phyloP scores from a whole-genome alignment of 2,329 filamentous ascomycete species.

The Fusarium verrucosum region DNA sequence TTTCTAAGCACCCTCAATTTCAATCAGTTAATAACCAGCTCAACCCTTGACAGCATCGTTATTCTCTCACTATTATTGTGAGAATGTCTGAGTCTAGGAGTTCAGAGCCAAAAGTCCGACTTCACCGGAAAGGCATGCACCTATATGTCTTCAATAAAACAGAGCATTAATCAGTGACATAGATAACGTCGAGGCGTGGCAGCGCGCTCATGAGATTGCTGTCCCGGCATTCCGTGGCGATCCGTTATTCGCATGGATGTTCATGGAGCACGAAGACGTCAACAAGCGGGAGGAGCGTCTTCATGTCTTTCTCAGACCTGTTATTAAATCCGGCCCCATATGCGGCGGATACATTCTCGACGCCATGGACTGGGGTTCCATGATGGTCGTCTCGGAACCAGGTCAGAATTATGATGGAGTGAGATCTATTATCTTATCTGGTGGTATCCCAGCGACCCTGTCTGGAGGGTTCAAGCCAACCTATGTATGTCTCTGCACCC shows the following conservation, averaged over 20 bases:
- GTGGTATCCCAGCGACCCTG: slow-evolving; percentile 12
- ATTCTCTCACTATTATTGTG: neutral
- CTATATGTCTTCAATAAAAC: neutral
- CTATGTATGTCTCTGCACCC: neutral
- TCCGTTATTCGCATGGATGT: neutral
- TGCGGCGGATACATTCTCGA: slow-evolving; percentile 5
- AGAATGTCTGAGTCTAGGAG: neutral
- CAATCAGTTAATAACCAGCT: neutral
- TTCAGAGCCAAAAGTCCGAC: neutral
- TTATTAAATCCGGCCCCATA: neutral
- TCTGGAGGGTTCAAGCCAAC: slow-evolving; percentile 6
- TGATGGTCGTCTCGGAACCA: slow-evolving; percentile 21
- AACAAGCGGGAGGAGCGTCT: neutral
- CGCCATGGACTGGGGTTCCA: slow-evolving; percentile 10
- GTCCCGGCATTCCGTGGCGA: neutral
- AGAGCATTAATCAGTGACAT: neutral
- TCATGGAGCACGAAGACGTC: neutral
- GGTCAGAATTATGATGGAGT: slow-evolving; percentile 17
- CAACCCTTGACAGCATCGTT: neutral
- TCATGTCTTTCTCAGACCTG: neutral
- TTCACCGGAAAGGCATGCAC: neutral
- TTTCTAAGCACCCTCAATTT: too few species aligned
- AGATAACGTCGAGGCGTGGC: neutral
- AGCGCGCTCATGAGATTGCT: neutral
- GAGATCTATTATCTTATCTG: neutral